Base-by-base conservation (phyloP, 805 yeast species). In the Wickerhamomyces mucosus region DNA sequence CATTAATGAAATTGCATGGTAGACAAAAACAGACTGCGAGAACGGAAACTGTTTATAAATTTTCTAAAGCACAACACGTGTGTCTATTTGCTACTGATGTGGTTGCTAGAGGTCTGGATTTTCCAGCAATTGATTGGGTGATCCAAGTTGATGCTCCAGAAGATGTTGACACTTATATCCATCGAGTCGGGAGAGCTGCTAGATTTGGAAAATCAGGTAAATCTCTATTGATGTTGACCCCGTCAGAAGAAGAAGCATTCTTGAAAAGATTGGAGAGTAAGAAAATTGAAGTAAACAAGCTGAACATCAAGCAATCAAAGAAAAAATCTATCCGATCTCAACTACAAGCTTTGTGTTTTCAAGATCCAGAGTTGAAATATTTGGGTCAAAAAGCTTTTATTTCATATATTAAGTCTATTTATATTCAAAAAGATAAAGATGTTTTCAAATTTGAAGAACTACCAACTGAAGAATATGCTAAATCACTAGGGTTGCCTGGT, bases 71-170 rank as follows among this genome's bases (percentile, higher is more conserved):
- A 11, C 75, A 72, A 38, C 65, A 76, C 17, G 73, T 88, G 1
- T 59, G 51, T 81, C 94, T 92, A 16, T 63, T 92, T 53, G 88
- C 98, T 2, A 92, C 99, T 0, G 99, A 92, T 63, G 96, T 92
- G 11, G 96, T 97, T 5, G 96, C 97, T 0, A 70, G 99, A 53
- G 99, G 99, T 17, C 69, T 92, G 15, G 99, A 92, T 60, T 80
- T 92, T 29, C 95, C 96, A 1, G 89, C 89, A 22, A 95, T 92
- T 10, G 97, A 92, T 45, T 62, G 88, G 38, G 97, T 89, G 5
- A 60, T 92, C 15, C 98, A 92, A 52, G 53, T 89, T 9, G 97
- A 92, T 46, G 94, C 96, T 0, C 99, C 99, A 2, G 77, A 85
- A 1, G 95, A 89, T 46, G 83, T 96, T 0, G 94, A 81, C 46